Base-by-base conservation (phyloP, 2,329 filamentous ascomycete species). In the Emergomyces orientalis region DNA sequence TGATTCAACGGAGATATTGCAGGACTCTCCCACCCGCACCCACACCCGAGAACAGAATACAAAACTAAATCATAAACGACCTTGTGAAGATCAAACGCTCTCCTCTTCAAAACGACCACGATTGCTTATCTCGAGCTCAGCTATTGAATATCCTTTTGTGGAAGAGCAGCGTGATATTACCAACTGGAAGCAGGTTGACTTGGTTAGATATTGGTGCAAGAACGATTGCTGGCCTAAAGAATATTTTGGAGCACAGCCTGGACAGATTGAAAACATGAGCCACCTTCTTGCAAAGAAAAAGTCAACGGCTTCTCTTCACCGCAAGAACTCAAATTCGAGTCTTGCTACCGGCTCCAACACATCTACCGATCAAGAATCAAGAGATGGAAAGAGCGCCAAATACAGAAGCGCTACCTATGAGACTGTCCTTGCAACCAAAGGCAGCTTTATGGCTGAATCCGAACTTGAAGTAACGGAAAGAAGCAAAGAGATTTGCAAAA, bases 281-380 rank as follows among this genome's bases (percentile, higher is more conserved):
- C 66, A 70, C 64, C 63, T 73, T 61, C 69, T 74, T 66, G 71
- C 71, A 30, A 70, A 67, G 63, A 70, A 69, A 67, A 70, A 68
- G 52, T 70, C 70, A 25, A 69, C 63, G n/a, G 67, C 68, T 57
- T 68, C 64, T n/a, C 65, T 69, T 65, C 63, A 63, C 57, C 62
- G 63, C 47, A 69, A 64, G 49, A 62, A 54, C 61, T 67, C 66
- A 47, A 61, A 66, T 63, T 65, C 63, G 19, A 55, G 51, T 37
- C 9, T 8, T 37, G 9, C 9, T 55, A 27, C 51, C 37, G 17
- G 51, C 30, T 55, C 25, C 25, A 55, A 55, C n/a, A 27, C 7
- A 30, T 62, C 63, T 19, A 69, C 67, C 61, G 67, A 68, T 62
- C 65, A 63, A 65, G 66, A 66, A 60, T 32, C 58, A 49, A 64